A percentile compares a stretch with the other conserved stretches of the same genome.
Conservation (phyloP, 805 yeast species). For the Wickerhamomyces bisporus region DNA sequence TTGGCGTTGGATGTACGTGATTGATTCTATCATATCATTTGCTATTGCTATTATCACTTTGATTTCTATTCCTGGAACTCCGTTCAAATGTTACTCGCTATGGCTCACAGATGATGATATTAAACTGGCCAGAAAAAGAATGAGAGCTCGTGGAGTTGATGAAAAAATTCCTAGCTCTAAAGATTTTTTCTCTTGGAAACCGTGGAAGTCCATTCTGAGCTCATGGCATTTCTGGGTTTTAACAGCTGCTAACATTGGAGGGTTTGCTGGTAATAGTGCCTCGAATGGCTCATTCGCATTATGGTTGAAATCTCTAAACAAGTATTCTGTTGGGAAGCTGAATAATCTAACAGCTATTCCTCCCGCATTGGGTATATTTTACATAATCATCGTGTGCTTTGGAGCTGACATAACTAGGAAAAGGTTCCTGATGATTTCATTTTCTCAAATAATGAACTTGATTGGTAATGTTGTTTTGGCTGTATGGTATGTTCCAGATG, state of each 20-base stretch:
- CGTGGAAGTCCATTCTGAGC: constrained; percentile 48
- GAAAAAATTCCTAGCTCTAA: constrained; percentile 22
- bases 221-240: constrained; percentile 54
- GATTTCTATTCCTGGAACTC: constrained; percentile 60
- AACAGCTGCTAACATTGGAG: constrained; percentile 46
- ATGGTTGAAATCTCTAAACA: constrained; percentile 45
- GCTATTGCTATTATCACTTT: constrained; percentile 54
- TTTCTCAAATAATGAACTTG: constrained; percentile 40
- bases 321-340: constrained; percentile 31
- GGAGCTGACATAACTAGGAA: constrained; percentile 31
- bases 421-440: constrained; percentile 38
- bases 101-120: constrained; percentile 53
- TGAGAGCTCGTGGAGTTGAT: constrained; percentile 22
- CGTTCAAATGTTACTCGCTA: constrained; percentile 46
- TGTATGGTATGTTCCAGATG: constrained; percentile 43
- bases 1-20: constrained; percentile 63
- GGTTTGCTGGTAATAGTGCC: constrained; percentile 45
- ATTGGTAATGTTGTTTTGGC: constrained; percentile 42
- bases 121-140: constrained; percentile 26
- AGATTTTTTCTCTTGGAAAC: constrained; percentile 34
- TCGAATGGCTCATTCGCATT: constrained; percentile 31
- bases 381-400: constrained; percentile 7
- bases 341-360: constrained; percentile 26
- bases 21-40: constrained; percentile 40
- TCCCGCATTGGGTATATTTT: constrained; percentile 28